Conservation (phyloP, 139 green algal species). For the Desmodesmus armatus region DNA sequence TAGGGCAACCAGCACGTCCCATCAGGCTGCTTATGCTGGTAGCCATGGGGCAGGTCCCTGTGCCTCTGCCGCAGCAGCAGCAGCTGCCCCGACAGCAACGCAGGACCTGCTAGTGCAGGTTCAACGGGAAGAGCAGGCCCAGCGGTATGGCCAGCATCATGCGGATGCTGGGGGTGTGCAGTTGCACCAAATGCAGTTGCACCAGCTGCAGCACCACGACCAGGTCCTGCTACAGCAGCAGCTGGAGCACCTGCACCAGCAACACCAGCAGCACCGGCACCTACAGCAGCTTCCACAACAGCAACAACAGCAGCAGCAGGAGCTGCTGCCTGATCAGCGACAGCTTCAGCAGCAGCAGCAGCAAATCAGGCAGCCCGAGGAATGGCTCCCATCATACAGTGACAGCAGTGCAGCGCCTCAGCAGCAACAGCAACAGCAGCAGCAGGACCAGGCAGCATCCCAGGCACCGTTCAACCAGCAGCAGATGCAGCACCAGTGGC, state of each 20-base stretch:
- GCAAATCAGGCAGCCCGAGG: not conserved
- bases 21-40: too few species aligned
- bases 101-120: not conserved
- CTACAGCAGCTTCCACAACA: too few species aligned
- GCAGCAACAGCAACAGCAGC: not conserved
- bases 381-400: too few species aligned
- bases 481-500: not conserved
- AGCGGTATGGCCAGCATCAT: not conserved
- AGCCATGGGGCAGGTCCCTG: too few species aligned
- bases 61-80: too few species aligned
- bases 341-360: not conserved
- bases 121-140: not conserved
- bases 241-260: not conserved
- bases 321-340: not conserved
- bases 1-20: too few species aligned
- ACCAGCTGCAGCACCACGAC: not conserved
- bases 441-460: not conserved
- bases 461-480: too few species aligned
- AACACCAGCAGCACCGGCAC: not conserved
- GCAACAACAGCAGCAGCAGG: not conserved
- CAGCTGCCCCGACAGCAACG: too few species aligned
- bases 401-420: not conserved
- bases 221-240: not conserved
- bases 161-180: not conserved
- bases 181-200: not conserved